These are phyloP conservation scores for Nicotiana undulata DNA, from an alignment of 257 asterid genomes.

Conservation along the genomic window DNA sequence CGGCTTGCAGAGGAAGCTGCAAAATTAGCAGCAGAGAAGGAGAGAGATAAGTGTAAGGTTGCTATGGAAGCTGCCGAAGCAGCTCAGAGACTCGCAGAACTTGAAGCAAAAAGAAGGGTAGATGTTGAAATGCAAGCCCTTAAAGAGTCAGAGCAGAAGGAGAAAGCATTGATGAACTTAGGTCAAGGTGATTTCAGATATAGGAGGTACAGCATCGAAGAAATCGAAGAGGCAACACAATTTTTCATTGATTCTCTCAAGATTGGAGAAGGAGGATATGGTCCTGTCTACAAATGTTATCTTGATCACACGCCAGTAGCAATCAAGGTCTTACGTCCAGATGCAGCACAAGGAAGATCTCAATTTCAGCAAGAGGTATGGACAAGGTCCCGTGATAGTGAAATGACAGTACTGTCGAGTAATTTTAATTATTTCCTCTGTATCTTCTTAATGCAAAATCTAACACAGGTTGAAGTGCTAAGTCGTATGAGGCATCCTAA, in stretches of 20 bases:
- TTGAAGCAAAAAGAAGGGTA: conserved; percentile 37
- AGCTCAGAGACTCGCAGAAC: conserved; percentile 36
- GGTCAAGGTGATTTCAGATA: conserved; percentile 25
- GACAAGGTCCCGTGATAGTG: neutral
- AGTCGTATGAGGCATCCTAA: conserved; percentile 90
- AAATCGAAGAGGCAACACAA: conserved; percentile 78
- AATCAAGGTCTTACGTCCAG: conserved; percentile 77
- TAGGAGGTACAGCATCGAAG: conserved; percentile 61
- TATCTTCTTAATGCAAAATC: neutral
- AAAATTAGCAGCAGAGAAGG: conserved; percentile 23
- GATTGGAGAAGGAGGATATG: conserved; percentile 95
- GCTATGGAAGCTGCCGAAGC: conserved; percentile 34
- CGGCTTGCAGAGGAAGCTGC: conserved; percentile 40
- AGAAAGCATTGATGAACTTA: neutral
- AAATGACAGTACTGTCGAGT: neutral
- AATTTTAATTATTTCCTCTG: neutral
- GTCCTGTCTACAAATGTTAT: conserved; percentile 75
- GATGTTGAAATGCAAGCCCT: conserved; percentile 31
- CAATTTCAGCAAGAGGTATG: conserved; percentile 84
- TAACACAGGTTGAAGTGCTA: conserved; percentile 63
- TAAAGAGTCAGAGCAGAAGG: conserved; percentile 26
- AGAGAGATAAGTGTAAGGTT: conserved; percentile 24
- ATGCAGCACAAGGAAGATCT: conserved; percentile 80
- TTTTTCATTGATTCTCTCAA: conserved; percentile 39
- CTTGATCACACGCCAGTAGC: conserved; percentile 87